Percentiles rank a stretch among this genome's conserved stretches.
These are phyloP conservation scores for Populus deltoides DNA, from an alignment of 345 rosid species.

Conservation along the genomic window DNA sequence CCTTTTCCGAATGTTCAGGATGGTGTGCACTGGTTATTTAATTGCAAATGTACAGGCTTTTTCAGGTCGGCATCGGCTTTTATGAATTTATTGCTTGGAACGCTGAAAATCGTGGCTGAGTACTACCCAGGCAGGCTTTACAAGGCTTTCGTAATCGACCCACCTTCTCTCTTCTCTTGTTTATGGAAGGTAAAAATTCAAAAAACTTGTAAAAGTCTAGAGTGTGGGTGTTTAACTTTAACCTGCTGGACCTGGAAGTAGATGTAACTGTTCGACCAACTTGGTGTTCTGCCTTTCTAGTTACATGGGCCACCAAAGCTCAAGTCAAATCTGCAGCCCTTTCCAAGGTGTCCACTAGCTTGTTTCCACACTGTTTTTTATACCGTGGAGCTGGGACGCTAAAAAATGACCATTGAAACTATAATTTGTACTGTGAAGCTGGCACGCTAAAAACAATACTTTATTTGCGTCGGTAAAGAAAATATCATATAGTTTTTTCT, in stretches of 20 bases:
- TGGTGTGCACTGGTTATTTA: background rate
- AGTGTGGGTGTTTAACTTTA: background rate
- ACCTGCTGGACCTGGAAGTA: constrained; percentile 6
- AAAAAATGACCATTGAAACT: no score
- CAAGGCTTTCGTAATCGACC: constrained; percentile 83
- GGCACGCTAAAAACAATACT: no score
- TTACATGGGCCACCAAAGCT: background rate
- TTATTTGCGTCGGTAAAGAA: background rate
- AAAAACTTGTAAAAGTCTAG: constrained; percentile 18
- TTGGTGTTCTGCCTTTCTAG: background rate
- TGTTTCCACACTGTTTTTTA: background rate
- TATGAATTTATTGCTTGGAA: constrained; percentile 62
- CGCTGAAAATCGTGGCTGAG: constrained; percentile 76
- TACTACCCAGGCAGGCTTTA: constrained; percentile 78
- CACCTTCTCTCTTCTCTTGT: constrained; percentile 89
- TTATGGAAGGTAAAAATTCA: constrained; percentile 81
- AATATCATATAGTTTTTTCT: background rate
- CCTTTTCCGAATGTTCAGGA: background rate
- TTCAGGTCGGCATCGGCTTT: constrained; percentile 94
- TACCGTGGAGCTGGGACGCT: background rate
- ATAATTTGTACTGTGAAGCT: no score
- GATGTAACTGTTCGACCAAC: constrained; percentile 12
- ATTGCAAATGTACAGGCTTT: constrained; percentile 55
- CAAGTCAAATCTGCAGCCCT: constrained; percentile 35
- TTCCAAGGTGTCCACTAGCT: background rate